Base-by-base conservation (phyloP, 2,329 filamentous ascomycete species). In the Blastomyces gilchristii region DNA sequence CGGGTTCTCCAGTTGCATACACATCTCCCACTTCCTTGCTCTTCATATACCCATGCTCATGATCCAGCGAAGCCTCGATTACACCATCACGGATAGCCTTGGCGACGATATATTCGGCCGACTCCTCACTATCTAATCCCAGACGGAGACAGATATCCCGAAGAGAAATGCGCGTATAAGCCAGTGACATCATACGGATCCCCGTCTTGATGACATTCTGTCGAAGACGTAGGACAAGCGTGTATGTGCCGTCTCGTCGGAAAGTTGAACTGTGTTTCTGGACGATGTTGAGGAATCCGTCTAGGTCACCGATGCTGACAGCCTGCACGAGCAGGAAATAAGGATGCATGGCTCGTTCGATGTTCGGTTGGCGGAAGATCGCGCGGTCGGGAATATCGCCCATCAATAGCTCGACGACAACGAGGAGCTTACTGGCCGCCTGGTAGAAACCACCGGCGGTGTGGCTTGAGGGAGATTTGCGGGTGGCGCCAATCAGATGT, bases 191-290 rank as follows among this genome's bases (percentile, higher is more conserved):
- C 91, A 97, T 97, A 69, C 94, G 91, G 67, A 99, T 96, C 68
- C 94, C 94, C 3, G 94, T 99, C 82, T 96, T 96, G 85, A 99
- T 97, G 73, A 99, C 94, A 74, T 99, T 99, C 78, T 99, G 94
- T 70, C 94, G 87, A 66, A 99, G 83, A 66, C 94, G 92, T 67
- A 97, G 84, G 70, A 97, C 95, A 63, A 99, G 83, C 12, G 92
- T 96, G 80, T 97, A 97, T 25, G 93, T 97, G 63, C 90, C 90
- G 74, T 99, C 94, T 68, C 89, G 88, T 72, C 91, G 88, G 86
- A 97, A 99, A 12, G 87, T 87, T 54, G 89, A 85, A 63, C 87
- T 87, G 73, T 96, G 87, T 59, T 87, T 84, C 70, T 89, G 87
- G 65, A 97, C 92, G 54, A 89, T 87, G 68, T 87, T 90, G 76